phyloP scores from a whole-genome alignment of 202 grass and related monocot species.

The Cymbopogon flexuosus region DNA sequence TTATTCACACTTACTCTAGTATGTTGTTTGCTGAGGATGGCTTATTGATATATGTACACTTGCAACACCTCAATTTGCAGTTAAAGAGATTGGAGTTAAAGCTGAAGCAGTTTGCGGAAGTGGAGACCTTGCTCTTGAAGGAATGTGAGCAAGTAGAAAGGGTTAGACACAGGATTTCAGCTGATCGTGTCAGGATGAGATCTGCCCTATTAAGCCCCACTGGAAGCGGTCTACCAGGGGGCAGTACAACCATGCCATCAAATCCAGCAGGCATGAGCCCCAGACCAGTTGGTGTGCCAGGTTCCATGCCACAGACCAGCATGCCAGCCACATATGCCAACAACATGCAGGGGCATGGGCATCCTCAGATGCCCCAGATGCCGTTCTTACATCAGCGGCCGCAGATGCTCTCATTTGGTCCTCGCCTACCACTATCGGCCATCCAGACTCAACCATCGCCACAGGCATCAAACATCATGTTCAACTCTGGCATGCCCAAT shows the following conservation, averaged over 20 bases:
- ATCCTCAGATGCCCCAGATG: slow-evolving; percentile 60
- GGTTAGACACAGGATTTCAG: slow-evolving; percentile 56
- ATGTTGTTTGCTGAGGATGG: neutral
- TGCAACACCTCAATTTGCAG: slow-evolving; percentile 44
- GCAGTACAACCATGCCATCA: slow-evolving; percentile 31
- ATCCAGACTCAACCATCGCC: slow-evolving; percentile 48
- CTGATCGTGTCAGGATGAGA: slow-evolving; percentile 50
- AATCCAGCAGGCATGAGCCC: slow-evolving; percentile 40
- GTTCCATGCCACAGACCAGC: slow-evolving; percentile 38
- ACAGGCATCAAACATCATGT: slow-evolving; percentile 44
- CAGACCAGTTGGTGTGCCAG: slow-evolving; percentile 35
- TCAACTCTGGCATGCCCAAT: slow-evolving; percentile 50
- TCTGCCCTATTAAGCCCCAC: slow-evolving; percentile 31
- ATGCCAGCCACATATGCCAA: slow-evolving; percentile 20
- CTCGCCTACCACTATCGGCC: slow-evolving; percentile 51
- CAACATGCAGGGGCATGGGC: slow-evolving; percentile 54
- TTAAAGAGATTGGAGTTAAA: slow-evolving; percentile 91
- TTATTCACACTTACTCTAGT: neutral
- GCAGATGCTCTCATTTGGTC: slow-evolving; percentile 68
- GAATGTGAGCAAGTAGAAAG: slow-evolving; percentile 88
- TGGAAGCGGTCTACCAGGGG: slow-evolving; percentile 29
- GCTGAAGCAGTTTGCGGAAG: slow-evolving; percentile 90
- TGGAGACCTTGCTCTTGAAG: slow-evolving; percentile 85
- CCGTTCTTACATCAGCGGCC: slow-evolving; percentile 56
- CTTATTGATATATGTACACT: neutral